Percentiles rank a stretch among this genome's conserved stretches.
These are phyloP conservation scores for Mucor circinelloides DNA, from an alignment of 371 early-diverging fungal genomes.

Conservation along the genomic window DNA sequence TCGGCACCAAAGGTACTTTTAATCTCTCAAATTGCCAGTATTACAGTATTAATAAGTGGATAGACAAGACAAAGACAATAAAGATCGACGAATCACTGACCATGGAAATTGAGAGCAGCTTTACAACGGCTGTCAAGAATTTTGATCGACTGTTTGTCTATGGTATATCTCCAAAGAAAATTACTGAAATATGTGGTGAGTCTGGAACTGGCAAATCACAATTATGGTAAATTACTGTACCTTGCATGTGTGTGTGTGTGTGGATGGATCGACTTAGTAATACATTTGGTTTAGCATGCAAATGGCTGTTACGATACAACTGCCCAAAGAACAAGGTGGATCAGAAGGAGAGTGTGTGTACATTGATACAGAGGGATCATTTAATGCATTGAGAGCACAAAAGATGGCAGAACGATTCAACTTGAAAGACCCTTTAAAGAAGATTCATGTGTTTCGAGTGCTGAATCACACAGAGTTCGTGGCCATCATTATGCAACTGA, in stretches of 20 bases:
- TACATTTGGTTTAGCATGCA: conserved; percentile 55
- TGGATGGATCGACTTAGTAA: not conserved
- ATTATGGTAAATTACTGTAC: conserved; percentile 48
- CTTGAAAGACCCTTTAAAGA: conserved; percentile 27
- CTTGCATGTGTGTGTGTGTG: too few species aligned
- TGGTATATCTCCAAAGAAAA: conserved; percentile 53
- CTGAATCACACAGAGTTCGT: conserved; percentile 54
- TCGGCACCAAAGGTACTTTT: conserved; percentile 6
- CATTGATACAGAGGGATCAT: conserved; percentile 75
- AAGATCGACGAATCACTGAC: conserved; percentile 8
- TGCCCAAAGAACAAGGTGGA: conserved; percentile 41
- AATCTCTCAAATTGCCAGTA: not conserved
- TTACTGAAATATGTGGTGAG: conserved; percentile 70
- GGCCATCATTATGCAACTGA: conserved; percentile 57
- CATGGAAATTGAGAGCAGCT: conserved; percentile 30
- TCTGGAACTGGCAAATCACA: conserved; percentile 74
- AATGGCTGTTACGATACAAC: conserved; percentile 59
- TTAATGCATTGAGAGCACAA: conserved; percentile 39
- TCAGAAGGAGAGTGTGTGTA: conserved; percentile 61
- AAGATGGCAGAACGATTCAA: conserved; percentile 38
- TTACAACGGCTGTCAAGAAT: conserved; percentile 33
- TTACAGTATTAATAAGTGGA: not conserved
- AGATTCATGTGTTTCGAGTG: conserved; percentile 56
- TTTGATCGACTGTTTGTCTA: conserved; percentile 51
- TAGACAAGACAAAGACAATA: not conserved